Conservation (phyloP, 2,329 filamentous ascomycete species). For the Diaporthe destruens region DNA sequence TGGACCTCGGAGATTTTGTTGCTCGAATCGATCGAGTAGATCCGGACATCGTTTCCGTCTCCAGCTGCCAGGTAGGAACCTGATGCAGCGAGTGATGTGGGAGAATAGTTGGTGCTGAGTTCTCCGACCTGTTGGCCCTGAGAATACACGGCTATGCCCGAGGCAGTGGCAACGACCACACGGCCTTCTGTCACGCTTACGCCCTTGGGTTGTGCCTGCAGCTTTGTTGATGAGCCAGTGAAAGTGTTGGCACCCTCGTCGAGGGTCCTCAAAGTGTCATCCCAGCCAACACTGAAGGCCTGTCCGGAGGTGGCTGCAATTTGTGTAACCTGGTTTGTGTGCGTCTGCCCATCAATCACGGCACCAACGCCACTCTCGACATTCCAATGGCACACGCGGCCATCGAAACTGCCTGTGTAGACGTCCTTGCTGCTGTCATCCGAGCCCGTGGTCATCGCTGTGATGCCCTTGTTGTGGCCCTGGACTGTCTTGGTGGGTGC, state of each 20-base stretch:
- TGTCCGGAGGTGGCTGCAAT: constrained; percentile 73
- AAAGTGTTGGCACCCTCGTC: constrained; percentile 83
- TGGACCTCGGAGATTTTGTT: constrained; percentile 67
- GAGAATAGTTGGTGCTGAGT: constrained; percentile 71
- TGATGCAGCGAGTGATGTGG: constrained; percentile 79
- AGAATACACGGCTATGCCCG: constrained; percentile 66
- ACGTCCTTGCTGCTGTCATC: constrained; percentile 73
- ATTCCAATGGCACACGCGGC: constrained; percentile 88
- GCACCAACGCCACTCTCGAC: constrained; percentile 75
- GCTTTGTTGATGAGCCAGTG: constrained; percentile 73
- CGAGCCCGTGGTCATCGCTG: constrained; percentile 73
- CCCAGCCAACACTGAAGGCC: constrained; percentile 93
- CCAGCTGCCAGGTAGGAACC: constrained; percentile 81
- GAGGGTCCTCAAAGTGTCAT: constrained; percentile 86
- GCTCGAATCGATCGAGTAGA: constrained; percentile 75
- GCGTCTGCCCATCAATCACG: constrained; percentile 81
- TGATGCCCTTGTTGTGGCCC: constrained; percentile 93
- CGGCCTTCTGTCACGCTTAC: constrained; percentile 67
- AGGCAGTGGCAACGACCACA: constrained; percentile 70
- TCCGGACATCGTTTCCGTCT: constrained; percentile 75
- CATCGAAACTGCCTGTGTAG: constrained; percentile 93
- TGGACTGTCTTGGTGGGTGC: constrained; percentile 80
- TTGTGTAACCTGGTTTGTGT: constrained; percentile 87
- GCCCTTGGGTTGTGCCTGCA: constrained; percentile 85
- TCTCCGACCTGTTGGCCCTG: constrained; percentile 72